A percentile compares a stretch with the other conserved stretches of the same genome.
phyloP scores from a whole-genome alignment of 129 eudicot genomes.

The Centaurea solstitialis region DNA sequence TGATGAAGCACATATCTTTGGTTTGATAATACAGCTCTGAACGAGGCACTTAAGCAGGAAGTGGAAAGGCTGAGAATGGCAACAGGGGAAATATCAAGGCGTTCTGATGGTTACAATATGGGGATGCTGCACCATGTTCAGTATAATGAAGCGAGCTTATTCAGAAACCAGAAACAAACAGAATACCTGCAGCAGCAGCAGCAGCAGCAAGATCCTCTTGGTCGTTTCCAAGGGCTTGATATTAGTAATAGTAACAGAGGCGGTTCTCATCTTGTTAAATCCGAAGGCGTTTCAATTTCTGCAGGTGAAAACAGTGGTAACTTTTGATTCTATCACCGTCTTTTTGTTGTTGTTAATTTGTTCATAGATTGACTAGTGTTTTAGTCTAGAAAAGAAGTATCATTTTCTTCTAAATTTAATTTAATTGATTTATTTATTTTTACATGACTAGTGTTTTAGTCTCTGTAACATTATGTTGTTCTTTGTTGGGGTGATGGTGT shows the following conservation, averaged over 20 bases:
- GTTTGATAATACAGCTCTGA: constrained; percentile 55
- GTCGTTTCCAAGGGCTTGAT: constrained; percentile 73
- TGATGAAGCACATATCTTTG: background rate
- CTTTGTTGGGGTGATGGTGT: constrained; percentile 26
- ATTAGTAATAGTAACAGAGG: constrained; percentile 40
- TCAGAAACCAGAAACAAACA: constrained; percentile 40
- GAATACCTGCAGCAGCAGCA: background rate
- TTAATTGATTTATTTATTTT: constrained; percentile 25
- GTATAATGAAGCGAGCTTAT: constrained; percentile 55
- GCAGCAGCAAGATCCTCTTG: constrained; percentile 55
- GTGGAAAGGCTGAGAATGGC: constrained; percentile 81
- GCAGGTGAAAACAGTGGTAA: constrained; percentile 69
- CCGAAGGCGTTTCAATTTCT: constrained; percentile 65
- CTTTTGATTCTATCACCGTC: constrained; percentile 35
- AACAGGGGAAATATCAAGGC: constrained; percentile 62
- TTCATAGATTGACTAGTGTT: constrained; percentile 55
- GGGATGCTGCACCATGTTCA: constrained; percentile 59
- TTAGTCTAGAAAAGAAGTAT: constrained; percentile 30
- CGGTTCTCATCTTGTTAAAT: constrained; percentile 49
- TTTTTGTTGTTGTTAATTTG: constrained; percentile 22
- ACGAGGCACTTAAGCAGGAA: constrained; percentile 88
- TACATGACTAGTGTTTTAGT: constrained; percentile 35
- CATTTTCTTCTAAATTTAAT: constrained; percentile 11
- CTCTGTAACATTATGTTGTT: constrained; percentile 27
- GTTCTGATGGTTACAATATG: constrained; percentile 55